These are phyloP conservation scores for Xylaria grammica DNA, from an alignment of 495 filamentous ascomycete genomes.

Conservation along the genomic window DNA sequence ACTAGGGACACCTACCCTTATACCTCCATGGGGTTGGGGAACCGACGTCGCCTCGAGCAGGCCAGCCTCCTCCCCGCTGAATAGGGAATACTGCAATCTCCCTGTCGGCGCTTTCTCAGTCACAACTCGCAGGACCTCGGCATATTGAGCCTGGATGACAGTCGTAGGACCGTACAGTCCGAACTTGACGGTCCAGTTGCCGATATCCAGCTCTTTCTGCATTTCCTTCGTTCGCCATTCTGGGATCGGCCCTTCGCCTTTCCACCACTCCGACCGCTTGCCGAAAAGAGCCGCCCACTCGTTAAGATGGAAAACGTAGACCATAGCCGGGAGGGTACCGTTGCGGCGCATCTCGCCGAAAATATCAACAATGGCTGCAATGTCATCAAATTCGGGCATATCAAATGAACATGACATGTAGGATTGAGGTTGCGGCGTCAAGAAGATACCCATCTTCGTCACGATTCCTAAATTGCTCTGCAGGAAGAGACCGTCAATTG, in stretches of 20 bases:
- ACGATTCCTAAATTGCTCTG: conserved; percentile 57
- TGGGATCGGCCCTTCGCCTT: conserved; percentile 50
- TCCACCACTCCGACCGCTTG: conserved; percentile 51
- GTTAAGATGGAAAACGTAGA: conserved; percentile 53
- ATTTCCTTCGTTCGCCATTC: conserved; percentile 51
- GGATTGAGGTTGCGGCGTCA: conserved; percentile 53
- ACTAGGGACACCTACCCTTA: conserved; percentile 46
- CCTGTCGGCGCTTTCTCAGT: conserved; percentile 43
- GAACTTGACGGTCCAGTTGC: conserved; percentile 54
- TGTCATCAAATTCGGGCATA: conserved; percentile 52
- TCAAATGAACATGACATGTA: conserved; percentile 57
- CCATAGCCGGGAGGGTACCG: conserved; percentile 43
- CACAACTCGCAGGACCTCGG: conserved; percentile 47
- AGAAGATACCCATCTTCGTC: conserved; percentile 54
- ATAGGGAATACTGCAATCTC: conserved; percentile 41
- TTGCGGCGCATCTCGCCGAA: conserved; percentile 47
- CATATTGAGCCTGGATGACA: conserved; percentile 52
- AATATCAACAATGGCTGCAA: conserved; percentile 47
- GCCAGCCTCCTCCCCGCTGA: conserved; percentile 41
- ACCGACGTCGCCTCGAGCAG: conserved; percentile 46
- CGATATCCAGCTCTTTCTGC: conserved; percentile 47
- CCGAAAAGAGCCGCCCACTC: conserved; percentile 55
- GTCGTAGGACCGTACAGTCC: conserved; percentile 51
- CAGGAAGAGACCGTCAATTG: conserved; percentile 55
- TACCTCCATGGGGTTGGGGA: conserved; percentile 40